Percentiles rank a stretch among this genome's conserved stretches.
These are phyloP conservation scores for Solanum verrucosum DNA, from an alignment of 257 asterid genomes.

Conservation along the genomic window DNA sequence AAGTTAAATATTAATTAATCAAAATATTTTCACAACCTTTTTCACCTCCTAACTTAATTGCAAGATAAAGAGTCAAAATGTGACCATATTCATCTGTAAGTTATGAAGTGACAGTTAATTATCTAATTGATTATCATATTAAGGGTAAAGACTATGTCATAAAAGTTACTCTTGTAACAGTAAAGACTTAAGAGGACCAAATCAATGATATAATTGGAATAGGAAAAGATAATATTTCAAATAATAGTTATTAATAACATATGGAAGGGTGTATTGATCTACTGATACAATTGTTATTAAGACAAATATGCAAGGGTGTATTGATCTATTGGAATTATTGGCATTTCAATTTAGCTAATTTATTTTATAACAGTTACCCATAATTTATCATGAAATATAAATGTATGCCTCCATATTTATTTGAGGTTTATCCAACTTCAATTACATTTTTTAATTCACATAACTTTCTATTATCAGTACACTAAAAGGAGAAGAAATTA, in stretches of 20 bases:
- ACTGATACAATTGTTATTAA: background rate
- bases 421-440: background rate
- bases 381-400: background rate
- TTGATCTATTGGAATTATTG: background rate
- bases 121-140: background rate
- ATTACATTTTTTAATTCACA: background rate
- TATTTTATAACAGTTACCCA: background rate
- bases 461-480: background rate
- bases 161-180: background rate
- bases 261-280: background rate
- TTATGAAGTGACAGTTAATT: background rate
- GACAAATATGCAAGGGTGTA: too few relatives aligned
- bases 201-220: background rate
- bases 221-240: background rate
- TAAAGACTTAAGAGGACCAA: background rate
- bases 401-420: background rate
- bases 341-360: background rate
- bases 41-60: background rate
- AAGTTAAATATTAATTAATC: background rate
- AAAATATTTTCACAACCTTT: background rate
- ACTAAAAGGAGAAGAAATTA: background rate
- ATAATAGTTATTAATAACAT: background rate
- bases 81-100: background rate
- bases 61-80: background rate
- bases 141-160: background rate